Evolutionary conservation across 2,329 filamentous ascomycete genomes (phyloP).

Genomic region (Aspergillus japonicus): DNA sequence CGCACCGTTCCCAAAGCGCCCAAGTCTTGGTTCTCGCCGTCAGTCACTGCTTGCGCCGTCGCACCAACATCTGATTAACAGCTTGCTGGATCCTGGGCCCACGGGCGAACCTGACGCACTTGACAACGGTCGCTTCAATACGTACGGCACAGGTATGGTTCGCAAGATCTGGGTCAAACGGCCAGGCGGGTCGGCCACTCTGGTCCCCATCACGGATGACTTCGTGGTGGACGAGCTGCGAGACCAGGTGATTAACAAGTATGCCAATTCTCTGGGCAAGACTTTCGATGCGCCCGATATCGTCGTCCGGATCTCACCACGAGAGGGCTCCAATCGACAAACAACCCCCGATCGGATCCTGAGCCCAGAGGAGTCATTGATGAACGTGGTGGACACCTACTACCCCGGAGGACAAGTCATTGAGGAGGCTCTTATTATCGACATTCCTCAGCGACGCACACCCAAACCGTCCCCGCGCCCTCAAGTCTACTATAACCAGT

Average conservation of each 20-base stretch:
- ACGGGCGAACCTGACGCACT: conserved; percentile 24
- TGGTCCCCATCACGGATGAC: conserved; percentile 80
- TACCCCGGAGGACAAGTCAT: conserved; percentile 85
- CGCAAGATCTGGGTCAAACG: conserved; percentile 95
- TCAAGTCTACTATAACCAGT: conserved; percentile 47
- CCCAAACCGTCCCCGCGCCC: conserved; percentile 75
- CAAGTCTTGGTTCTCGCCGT: conserved; percentile 35
- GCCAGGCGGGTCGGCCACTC: conserved; percentile 78
- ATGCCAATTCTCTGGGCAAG: conserved; percentile 85
- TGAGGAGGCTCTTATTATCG: conserved; percentile 87
- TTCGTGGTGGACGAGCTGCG: conserved; percentile 93
- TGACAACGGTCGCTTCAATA: conserved; percentile 18
- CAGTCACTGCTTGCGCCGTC: conserved; percentile 43
- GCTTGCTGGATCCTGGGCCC: conserved; percentile 31
- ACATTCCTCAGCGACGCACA: conserved; percentile 73
- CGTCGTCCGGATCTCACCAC: conserved; percentile 71
- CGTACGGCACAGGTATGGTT: conserved; percentile 34
- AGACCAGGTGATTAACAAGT: conserved; percentile 89
- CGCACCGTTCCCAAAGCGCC: conserved; percentile 29
- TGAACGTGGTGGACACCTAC: conserved; percentile 72
- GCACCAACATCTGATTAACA: conserved; percentile 40
- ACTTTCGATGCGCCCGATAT: conserved; percentile 91
- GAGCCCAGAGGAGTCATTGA: conserved; percentile 82
- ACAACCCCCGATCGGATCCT: conserved; percentile 64
- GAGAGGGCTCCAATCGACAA: conserved; percentile 53